phyloP scores from a whole-genome alignment of 2,329 filamentous ascomycete species.

The Curvularia eragrostidis region DNA sequence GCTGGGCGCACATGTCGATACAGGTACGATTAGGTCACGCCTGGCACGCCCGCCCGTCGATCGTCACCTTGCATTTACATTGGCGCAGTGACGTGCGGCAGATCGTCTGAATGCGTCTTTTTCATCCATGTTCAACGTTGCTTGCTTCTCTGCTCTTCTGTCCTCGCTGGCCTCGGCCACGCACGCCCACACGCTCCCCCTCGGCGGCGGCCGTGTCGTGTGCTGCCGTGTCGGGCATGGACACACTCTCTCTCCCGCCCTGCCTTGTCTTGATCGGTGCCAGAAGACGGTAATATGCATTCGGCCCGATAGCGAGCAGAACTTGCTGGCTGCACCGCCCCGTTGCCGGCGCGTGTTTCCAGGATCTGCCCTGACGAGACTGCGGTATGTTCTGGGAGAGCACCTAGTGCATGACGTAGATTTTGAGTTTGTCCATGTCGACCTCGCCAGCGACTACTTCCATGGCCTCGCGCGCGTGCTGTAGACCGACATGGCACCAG shows the following conservation, averaged over 20 bases:
- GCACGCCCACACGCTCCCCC: not conserved
- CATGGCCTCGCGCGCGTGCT: constrained; percentile 7
- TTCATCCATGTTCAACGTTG: constrained; percentile 4
- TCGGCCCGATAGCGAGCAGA: constrained; percentile 44
- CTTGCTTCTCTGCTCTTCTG: constrained; percentile 17
- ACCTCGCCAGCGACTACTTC: constrained; percentile 1
- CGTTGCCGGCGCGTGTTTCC: constrained; percentile 23
- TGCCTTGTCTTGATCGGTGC: constrained; percentile 35
- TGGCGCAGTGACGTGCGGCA: constrained; percentile 25
- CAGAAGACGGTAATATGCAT: constrained; percentile 34
- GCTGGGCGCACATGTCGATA: constrained; percentile 1
- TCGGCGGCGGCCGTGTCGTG: not conserved
- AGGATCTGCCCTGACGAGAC: constrained; percentile 24
- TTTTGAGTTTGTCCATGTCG: constrained; percentile 22
- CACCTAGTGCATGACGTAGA: constrained; percentile 31
- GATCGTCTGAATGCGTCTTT: constrained; percentile 22
- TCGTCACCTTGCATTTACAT: constrained; percentile 21
- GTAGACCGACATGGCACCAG: constrained; percentile 10
- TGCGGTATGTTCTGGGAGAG: constrained; percentile 15
- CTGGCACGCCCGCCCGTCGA: constrained; percentile 19
- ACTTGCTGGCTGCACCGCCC: constrained; percentile 34
- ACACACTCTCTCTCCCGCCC: constrained; percentile 25
- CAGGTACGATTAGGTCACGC: constrained; percentile 21
- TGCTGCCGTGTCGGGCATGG: constrained; percentile 21
- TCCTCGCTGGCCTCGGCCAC: not conserved